phyloP scores from a whole-genome alignment of 495 filamentous ascomycete species.

The Hypoxylon trugodes region DNA sequence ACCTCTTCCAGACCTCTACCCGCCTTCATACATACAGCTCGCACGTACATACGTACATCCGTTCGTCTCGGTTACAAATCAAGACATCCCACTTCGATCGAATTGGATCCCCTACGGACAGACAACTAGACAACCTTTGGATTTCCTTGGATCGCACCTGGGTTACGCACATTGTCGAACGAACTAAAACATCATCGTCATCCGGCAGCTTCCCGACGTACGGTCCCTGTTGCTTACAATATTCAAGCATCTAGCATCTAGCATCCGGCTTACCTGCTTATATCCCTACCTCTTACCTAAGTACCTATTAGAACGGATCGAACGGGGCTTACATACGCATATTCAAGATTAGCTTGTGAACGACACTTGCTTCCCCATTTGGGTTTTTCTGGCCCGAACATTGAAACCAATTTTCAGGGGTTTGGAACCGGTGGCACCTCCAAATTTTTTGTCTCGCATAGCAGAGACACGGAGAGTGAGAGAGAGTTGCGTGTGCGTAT shows the following conservation, averaged over 20 bases:
- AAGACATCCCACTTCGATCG: slow-evolving; percentile 17
- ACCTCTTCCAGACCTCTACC: too few species aligned
- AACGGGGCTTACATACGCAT: too few species aligned
- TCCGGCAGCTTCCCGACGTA: slow-evolving; percentile 28
- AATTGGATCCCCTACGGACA: too few species aligned
- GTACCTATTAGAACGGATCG: too few species aligned
- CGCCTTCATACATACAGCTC: too few species aligned
- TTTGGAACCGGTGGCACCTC: slow-evolving; percentile 21
- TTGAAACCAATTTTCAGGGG: slow-evolving; percentile 24
- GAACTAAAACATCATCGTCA: slow-evolving; percentile 11
- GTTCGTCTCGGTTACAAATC: slow-evolving; percentile 28
- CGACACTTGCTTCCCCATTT: slow-evolving; percentile 4
- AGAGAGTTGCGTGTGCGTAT: background rate
- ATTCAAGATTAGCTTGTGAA: slow-evolving; percentile 3
- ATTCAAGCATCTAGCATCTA: background rate
- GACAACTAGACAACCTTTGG: too few species aligned
- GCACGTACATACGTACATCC: slow-evolving; percentile 26
- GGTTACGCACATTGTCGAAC: slow-evolving; percentile 26
- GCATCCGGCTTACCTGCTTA: background rate
- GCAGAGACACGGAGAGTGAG: slow-evolving; percentile 14
- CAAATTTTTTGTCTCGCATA: slow-evolving; percentile 27
- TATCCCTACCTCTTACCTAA: background rate
- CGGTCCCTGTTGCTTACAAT: background rate
- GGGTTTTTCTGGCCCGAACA: slow-evolving; percentile 23
- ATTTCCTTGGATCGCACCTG: slow-evolving; percentile 19